phyloP scores from a whole-genome alignment of 768 basidiomycete species.

The Phallus indusiatus region DNA sequence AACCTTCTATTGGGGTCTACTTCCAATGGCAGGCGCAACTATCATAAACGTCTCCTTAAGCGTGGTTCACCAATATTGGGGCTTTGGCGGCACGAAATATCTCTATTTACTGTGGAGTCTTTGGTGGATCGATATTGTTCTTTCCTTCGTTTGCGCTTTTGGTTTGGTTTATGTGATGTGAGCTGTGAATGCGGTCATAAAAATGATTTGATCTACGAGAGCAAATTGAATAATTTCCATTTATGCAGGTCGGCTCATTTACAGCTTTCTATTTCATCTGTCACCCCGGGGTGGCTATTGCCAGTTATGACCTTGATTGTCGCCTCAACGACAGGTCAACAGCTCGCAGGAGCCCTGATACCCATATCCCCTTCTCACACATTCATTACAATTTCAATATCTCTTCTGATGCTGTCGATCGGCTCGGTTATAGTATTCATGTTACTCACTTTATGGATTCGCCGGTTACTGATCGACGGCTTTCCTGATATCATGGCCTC shows the following conservation, averaged over 20 bases:
- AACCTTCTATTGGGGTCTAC: slow-evolving; percentile 37
- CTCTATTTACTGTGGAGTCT: slow-evolving; percentile 49
- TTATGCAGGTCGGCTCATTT: slow-evolving; percentile 44
- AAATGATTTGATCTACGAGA: too few relatives aligned
- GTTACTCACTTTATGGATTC: slow-evolving; percentile 55
- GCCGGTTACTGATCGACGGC: slow-evolving; percentile 44
- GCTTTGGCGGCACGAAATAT: slow-evolving; percentile 43
- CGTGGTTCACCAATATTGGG: slow-evolving; percentile 33
- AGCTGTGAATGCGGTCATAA: slow-evolving; percentile 17
- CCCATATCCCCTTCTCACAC: slow-evolving; percentile 37
- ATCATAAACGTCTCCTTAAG: slow-evolving; percentile 42
- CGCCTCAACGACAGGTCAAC: slow-evolving; percentile 55
- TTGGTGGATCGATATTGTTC: slow-evolving; percentile 58
- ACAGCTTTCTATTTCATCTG: slow-evolving; percentile 39
- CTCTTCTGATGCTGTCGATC: slow-evolving; percentile 43
- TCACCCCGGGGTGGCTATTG: slow-evolving; percentile 64
- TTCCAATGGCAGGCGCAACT: slow-evolving; percentile 54
- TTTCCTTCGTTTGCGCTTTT: slow-evolving; percentile 53
- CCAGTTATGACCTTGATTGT: slow-evolving; percentile 71
- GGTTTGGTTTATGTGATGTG: slow-evolving; percentile 60
- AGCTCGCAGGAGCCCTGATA: slow-evolving; percentile 42
- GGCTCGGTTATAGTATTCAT: slow-evolving; percentile 54
- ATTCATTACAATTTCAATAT: slow-evolving; percentile 42
- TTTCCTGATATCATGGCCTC: slow-evolving; percentile 37
- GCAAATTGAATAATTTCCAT: neutral